Base-by-base conservation (phyloP, 768 basidiomycete genomes). In the Termitomyces sp. region DNA sequence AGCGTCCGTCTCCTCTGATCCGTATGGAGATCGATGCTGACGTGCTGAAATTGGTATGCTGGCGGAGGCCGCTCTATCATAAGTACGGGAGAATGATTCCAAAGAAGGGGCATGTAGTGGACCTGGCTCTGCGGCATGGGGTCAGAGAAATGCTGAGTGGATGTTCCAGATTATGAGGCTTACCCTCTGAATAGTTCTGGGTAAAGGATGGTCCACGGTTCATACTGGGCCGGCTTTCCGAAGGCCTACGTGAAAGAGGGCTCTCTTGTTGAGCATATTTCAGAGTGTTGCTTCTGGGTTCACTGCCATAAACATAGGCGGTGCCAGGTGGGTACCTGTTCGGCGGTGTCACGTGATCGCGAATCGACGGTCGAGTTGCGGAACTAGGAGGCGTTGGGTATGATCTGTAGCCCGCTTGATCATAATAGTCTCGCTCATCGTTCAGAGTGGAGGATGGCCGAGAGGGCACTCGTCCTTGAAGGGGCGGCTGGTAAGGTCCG, bases 321-420 rank as follows among this genome's bases (percentile, higher is more conserved):
- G 49, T 56, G 41, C 46, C 47, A 6, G 50, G 38, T 26, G 51
- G n/a, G 10, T 60, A 55, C 49, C 43, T 57, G 38, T 23, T 16
- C 56, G 57, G 46, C 41, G 54, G 38, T 5, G 56, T 32, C 20
- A 58, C 9, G 50, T 67, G 61, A 2, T 67, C 66, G 23, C 66
- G 66, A 12, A 51, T 55, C 5, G 57, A 50, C 28, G 53, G 9
- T 36, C 66, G 61, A 62, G 28, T 60, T 7, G 55, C 64, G 26
- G 66, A 67, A 33, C 44, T 44, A 2, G 66, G 66, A 43, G 66
- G 66, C 12, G 66, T 66, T 44, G 61, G 66, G 49, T 66, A 63
- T 14, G 61, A 33, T 20, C 64, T 58, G 26, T 63, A 59, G 8
- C 56, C 33, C 18, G 41, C 50, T 51, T 60, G 59, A 13, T 60